A percentile compares a stretch with the other conserved stretches of the same genome.
Evolutionary conservation across 2,329 filamentous ascomycete genomes (phyloP).

Genomic region (Domatiomyces globalis): DNA sequence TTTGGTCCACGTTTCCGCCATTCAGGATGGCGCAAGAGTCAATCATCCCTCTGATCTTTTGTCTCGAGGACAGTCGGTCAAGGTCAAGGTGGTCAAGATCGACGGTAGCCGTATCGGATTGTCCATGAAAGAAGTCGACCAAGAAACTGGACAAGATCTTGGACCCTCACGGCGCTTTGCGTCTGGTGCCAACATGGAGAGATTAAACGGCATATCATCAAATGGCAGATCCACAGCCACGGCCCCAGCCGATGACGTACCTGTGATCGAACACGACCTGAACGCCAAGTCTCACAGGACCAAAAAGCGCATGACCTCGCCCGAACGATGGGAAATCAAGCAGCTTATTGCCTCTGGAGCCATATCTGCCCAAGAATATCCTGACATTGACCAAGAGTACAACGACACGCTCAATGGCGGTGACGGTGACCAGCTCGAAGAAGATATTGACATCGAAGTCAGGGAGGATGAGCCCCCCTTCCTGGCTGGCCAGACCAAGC

Average conservation of each 20-base stretch:
- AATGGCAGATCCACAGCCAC: constrained; percentile 22
- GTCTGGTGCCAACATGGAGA: constrained; percentile 81
- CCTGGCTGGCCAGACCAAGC: constrained; percentile 87
- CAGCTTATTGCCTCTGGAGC: constrained; percentile 93
- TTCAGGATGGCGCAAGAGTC: constrained; percentile 70
- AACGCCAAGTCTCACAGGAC: constrained; percentile 38
- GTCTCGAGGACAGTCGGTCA: constrained; percentile 65
- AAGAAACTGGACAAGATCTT: constrained; percentile 70
- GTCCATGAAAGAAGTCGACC: constrained; percentile 96
- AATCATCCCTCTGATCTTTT: constrained; percentile 86
- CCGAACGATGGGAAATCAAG: constrained; percentile 93
- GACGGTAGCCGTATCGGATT: constrained; percentile 70
- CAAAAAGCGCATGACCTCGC: constrained; percentile 89
- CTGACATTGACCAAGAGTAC: constrained; percentile 87
- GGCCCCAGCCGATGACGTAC: constrained; percentile 32
- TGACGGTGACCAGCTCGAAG: constrained; percentile 63
- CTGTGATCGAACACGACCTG: constrained; percentile 49
- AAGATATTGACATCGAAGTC: constrained; percentile 95
- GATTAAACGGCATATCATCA: constrained; percentile 53
- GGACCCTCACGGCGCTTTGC: constrained; percentile 63
- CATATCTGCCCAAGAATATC: constrained; percentile 82
- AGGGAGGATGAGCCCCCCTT: constrained; percentile 94
- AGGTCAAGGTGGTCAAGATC: constrained; percentile 82
- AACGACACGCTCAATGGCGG: constrained; percentile 72
- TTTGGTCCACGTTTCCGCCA: constrained; percentile 81